Evolutionary conservation across 2,329 filamentous ascomycete genomes (phyloP).

Genomic region (Raffaelea ambrosiae): DNA sequence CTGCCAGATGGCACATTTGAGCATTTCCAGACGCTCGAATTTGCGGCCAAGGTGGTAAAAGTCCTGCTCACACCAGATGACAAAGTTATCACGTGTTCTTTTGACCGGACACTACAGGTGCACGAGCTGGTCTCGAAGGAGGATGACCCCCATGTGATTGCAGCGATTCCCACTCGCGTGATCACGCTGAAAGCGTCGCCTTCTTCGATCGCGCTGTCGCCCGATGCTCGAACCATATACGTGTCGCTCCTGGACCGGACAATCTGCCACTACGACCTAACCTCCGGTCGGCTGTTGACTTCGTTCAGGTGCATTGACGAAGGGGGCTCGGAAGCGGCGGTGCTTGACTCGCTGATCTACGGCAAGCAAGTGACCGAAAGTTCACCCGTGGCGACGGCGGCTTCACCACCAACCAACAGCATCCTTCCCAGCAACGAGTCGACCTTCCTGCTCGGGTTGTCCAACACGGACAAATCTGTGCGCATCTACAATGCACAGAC

Average conservation of each 20-base stretch:
- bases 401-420: background rate
- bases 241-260: constrained; percentile 54
- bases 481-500: constrained; percentile 75
- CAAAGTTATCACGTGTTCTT: constrained; percentile 74
- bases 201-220: constrained; percentile 67
- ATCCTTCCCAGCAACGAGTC: constrained; percentile 33
- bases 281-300: constrained; percentile 58
- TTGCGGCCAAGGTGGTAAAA: constrained; percentile 75
- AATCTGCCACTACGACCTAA: constrained; percentile 52
- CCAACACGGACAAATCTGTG: constrained; percentile 92
- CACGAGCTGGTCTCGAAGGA: constrained; percentile 69
- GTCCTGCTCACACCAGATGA: constrained; percentile 66
- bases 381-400: background rate
- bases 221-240: constrained; percentile 50
- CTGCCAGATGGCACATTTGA: constrained; percentile 52
- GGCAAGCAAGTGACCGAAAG: constrained; percentile 33
- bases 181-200: constrained; percentile 82
- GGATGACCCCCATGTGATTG: constrained; percentile 53
- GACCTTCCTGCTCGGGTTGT: constrained; percentile 73
- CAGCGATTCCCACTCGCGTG: constrained; percentile 67
- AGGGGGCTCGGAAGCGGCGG: constrained; percentile 70
- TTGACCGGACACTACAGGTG: constrained; percentile 79
- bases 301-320: constrained; percentile 80
- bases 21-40: constrained; percentile 87
- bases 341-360: constrained; percentile 69